phyloP scores from a whole-genome alignment of 2,329 filamentous ascomycete species.

The Chrysoporthe puriensis region DNA sequence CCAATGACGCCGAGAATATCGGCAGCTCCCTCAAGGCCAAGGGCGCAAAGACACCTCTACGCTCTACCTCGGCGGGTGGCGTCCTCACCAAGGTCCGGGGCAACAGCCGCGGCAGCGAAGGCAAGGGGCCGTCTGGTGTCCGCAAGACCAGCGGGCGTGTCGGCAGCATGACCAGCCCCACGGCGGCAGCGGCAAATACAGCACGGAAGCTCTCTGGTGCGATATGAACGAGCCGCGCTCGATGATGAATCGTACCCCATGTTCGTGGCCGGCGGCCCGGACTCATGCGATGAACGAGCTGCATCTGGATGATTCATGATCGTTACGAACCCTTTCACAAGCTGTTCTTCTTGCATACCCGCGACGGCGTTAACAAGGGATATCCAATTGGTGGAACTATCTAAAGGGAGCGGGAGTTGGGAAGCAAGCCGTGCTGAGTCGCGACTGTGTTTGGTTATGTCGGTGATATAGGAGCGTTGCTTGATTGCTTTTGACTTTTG shows the following conservation, averaged over 20 bases:
- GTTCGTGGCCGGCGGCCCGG: neutral
- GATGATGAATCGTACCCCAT: slow-evolving; percentile 2
- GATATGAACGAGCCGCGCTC: slow-evolving; percentile 8
- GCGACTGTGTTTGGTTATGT: slow-evolving; percentile 2
- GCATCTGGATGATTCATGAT: slow-evolving; percentile 28
- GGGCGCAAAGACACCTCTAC: slow-evolving; percentile 50
- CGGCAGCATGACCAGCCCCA: slow-evolving; percentile 56
- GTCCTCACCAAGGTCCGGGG: slow-evolving; percentile 67
- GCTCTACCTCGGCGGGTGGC: slow-evolving; percentile 56
- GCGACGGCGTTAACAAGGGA: slow-evolving; percentile 18
- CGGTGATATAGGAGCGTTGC: neutral
- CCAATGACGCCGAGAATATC: slow-evolving; percentile 73
- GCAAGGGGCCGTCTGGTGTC: slow-evolving; percentile 57
- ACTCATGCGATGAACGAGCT: slow-evolving; percentile 16
- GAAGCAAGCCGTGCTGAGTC: neutral
- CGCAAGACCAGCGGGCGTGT: slow-evolving; percentile 70
- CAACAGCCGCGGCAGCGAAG: slow-evolving; percentile 37
- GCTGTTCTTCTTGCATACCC: slow-evolving; percentile 28
- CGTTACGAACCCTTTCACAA: slow-evolving; percentile 27
- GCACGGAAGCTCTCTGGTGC: slow-evolving; percentile 58
- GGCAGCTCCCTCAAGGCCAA: slow-evolving; percentile 56
- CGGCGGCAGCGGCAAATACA: slow-evolving; percentile 48
- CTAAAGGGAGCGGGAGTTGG: slow-evolving; percentile 1
- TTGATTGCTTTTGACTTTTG: slow-evolving; percentile 6
- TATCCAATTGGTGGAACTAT: slow-evolving; percentile 1